Evolutionary conservation across 352 stramenopile genomes (phyloP), one percentile per base, ranked within the genome.

Genomic region (Phytophthora tubulina): DNA sequence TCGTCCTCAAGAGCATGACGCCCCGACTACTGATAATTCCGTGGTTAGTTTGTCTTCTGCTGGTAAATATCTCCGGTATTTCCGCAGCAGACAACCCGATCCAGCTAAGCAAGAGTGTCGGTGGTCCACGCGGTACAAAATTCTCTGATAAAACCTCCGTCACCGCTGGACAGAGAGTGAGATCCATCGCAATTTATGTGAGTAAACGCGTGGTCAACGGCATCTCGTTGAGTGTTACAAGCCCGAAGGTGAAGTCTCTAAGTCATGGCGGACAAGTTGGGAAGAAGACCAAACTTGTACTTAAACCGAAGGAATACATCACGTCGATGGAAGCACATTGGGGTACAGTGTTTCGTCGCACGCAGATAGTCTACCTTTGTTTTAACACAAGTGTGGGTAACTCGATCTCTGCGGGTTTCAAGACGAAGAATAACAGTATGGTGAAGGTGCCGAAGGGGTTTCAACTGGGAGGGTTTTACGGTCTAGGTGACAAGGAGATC

Each of bases 381-480:
- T 65, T 77, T 17, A 42, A 27, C 2, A 73, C 70, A 11, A 77
- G 59, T 42, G 58, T 48, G 13, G 70, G 70, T 2, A 70, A 73
- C n/a, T 21, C 46, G 3, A 51, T 73, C 2, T 35, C 45, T 4
- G 63, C 44, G 13, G 70, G 70, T 3, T 67, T 57, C 0, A 36
- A 54, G 58, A 73, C 70, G 21, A 38, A 70, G 11, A 50, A n/a
- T 13, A 73, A 63, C 30, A 48, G 54, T 15, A 67, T 46, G 15
- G 70, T 72, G 3, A 73, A 13, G 3, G 70, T 63, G 7, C 70
- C 70, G 1, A 41, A 73, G 8, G 70, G 64, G 0, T 77, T 77
- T 36, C 70, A 77, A 21, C 59, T 77, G 27, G 70, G 63, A 15
- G 70, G 70, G 1, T 73, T 77, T 39, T 66, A 63, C 21, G 70